Base-by-base conservation (phyloP, 2,329 filamentous ascomycete species). In the Verticillium tricorpus region DNA sequence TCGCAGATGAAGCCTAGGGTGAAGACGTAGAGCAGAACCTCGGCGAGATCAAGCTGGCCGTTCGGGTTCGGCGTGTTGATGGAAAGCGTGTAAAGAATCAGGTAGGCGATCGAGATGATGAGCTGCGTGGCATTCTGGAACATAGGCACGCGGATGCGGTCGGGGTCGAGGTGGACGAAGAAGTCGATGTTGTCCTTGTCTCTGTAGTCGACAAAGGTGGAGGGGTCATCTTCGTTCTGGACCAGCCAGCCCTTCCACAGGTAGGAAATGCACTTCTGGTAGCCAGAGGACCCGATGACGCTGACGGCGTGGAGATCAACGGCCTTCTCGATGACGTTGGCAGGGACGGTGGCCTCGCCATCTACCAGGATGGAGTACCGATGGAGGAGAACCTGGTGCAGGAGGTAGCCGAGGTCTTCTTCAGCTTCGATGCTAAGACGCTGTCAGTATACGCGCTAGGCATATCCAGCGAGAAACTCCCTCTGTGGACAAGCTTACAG, bases 241-340 rank as follows among this genome's bases (percentile, higher is more conserved):
- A 97, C 88, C 9, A 98, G 81, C 95, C 95, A 99, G 25, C 95
- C 95, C 64, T 88, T 87, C 95, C 95, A 99, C 9, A 99, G 87
- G 71, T 96, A 92, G 65, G 84, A 86, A 70, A 98, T 92, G 72
- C 94, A 98, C 77, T 96, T 97, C 67, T 98, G 95, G 74, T 98
- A 99, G 31, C 95, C 94, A 0, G 92, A 93, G 0, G 91, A 94
- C 2, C 92, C 92, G 65, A 98, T 98, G 57, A 99, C 88, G 15
- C 85, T 83, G 56, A 98, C 81, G 1, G 94, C 92, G 73, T 99
- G 95, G 31, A 98, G 78, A 70, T 99, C 95, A 39, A 98, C 93
- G 0, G 95, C 92, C 70, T 92, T 91, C 75, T 99, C 95, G 63
- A 99, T 88, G 25, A 92, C 95, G 71, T 98, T 99, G 65, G 89